These are phyloP conservation scores for Thermoascus crustaceus DNA, from an alignment of 2,329 filamentous ascomycete genomes.

Conservation along the genomic window DNA sequence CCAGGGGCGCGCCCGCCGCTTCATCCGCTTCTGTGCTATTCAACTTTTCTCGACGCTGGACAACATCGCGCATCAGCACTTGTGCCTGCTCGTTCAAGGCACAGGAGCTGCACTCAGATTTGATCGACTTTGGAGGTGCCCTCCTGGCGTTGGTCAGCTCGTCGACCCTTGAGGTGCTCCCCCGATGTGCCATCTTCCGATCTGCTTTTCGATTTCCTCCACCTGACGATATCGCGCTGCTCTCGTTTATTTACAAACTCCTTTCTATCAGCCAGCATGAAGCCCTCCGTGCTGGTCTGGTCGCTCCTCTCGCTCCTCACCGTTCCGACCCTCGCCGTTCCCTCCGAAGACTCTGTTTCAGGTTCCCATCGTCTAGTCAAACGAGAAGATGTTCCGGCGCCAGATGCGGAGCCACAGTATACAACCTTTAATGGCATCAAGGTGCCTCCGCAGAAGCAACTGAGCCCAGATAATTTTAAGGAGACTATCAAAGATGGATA, in stretches of 20 bases:
- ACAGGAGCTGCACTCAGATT: neutral
- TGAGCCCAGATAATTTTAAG: slow-evolving; percentile 41
- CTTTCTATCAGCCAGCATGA: slow-evolving; percentile 25
- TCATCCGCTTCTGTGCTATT: neutral
- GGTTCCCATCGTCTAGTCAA: slow-evolving; percentile 17
- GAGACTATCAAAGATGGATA: slow-evolving; percentile 44
- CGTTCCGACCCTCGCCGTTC: slow-evolving; percentile 24
- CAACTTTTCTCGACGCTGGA: neutral
- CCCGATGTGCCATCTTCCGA: slow-evolving; percentile 1
- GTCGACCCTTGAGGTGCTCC: slow-evolving; percentile 4
- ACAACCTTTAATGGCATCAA: slow-evolving; percentile 45
- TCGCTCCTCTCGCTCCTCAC: slow-evolving; percentile 31
- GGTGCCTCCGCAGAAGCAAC: slow-evolving; percentile 43
- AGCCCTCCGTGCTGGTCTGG: slow-evolving; percentile 28
- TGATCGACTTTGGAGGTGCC: neutral
- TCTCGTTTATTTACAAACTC: slow-evolving; percentile 9
- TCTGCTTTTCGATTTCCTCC: neutral
- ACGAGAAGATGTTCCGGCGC: slow-evolving; percentile 13
- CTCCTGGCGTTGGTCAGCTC: neutral
- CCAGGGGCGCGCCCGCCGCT: neutral
- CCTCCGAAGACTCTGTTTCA: slow-evolving; percentile 13
- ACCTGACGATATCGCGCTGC: too few relatives aligned
- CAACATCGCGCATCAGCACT: neutral
- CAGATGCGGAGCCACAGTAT: slow-evolving; percentile 14
- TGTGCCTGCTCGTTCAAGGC: neutral